These are phyloP conservation scores for Fusarium temperatum DNA, from an alignment of 2,329 filamentous ascomycete species.

Conservation along the genomic window DNA sequence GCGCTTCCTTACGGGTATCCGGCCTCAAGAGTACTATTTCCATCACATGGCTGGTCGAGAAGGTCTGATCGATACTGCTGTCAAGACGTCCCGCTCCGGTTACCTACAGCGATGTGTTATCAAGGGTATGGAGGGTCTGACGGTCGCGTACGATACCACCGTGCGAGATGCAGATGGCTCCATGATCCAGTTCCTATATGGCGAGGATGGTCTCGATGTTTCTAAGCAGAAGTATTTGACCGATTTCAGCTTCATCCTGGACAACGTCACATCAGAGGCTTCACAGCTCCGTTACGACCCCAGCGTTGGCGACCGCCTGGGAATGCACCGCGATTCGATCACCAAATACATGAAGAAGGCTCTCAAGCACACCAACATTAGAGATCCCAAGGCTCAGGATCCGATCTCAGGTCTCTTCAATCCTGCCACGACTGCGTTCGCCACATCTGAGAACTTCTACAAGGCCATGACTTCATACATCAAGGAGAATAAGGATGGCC, in stretches of 20 bases:
- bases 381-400: constrained; percentile 70
- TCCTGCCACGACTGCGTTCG: constrained; percentile 81
- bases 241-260: constrained; percentile 88
- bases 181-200: constrained; percentile 94
- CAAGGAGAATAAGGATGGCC: constrained; percentile 75
- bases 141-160: constrained; percentile 91
- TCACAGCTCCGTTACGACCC: constrained; percentile 76
- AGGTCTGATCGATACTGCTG: constrained; percentile 97
- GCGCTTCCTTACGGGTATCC: constrained; percentile 96
- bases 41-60: constrained; percentile 99
- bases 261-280: constrained; percentile 84
- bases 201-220: constrained; percentile 94
- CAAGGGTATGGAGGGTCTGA: constrained; percentile 97
- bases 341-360: constrained; percentile 85
- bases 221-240: constrained; percentile 92
- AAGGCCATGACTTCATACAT: constrained; percentile 77
- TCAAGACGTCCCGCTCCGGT: constrained; percentile 96
- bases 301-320: constrained; percentile 56
- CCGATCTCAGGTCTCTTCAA: constrained; percentile 78
- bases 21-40: constrained; percentile 98
- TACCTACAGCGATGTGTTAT: constrained; percentile 97
- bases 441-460: constrained; percentile 89
- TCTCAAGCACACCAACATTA: constrained; percentile 73
- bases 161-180: constrained; percentile 94
- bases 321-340: constrained; percentile 65